A percentile compares a stretch with the other conserved stretches of the same genome.
Evolutionary conservation across 1,284 basidiomycete species (phyloP).

Genomic region (Athelia psychrophila): DNA sequence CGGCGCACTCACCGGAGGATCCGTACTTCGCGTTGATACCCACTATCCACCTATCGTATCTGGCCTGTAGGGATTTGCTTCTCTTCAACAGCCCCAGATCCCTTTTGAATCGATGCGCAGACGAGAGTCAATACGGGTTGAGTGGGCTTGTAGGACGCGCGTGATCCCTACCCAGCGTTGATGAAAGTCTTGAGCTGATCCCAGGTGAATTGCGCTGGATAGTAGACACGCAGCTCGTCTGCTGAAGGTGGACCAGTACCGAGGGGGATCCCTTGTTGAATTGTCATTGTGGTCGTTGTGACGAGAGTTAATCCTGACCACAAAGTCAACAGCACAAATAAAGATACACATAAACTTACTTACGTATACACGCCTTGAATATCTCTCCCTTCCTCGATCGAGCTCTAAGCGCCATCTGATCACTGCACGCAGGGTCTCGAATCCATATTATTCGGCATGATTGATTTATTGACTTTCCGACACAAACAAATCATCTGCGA

Average conservation of each 20-base stretch:
- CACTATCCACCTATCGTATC: conserved; percentile 61
- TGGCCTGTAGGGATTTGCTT: conserved; percentile 60
- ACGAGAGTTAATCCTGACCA: too few species aligned
- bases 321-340: too few species aligned
- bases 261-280: conserved; percentile 29
- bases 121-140: conserved; percentile 2
- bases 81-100: conserved; percentile 77
- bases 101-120: conserved; percentile 37
- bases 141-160: conserved; percentile 4
- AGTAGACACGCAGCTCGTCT: conserved; percentile 63
- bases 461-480: too few species aligned
- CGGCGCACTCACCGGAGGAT: conserved; percentile 48
- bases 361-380: too few species aligned
- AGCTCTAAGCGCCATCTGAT: too few species aligned
- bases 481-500: too few species aligned
- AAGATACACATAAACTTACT: too few species aligned
- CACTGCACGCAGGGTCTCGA: too few species aligned
- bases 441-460: too few species aligned
- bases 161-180: conserved; percentile 60
- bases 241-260: conserved; percentile 60
- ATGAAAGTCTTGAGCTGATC: conserved; percentile 70
- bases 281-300: too few species aligned
- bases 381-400: too few species aligned
- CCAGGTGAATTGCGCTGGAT: conserved; percentile 76
- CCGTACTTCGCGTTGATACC: conserved; percentile 59